These are phyloP conservation scores for Termitomyces sp. DNA, from an alignment of 768 basidiomycete genomes.

Conservation along the genomic window DNA sequence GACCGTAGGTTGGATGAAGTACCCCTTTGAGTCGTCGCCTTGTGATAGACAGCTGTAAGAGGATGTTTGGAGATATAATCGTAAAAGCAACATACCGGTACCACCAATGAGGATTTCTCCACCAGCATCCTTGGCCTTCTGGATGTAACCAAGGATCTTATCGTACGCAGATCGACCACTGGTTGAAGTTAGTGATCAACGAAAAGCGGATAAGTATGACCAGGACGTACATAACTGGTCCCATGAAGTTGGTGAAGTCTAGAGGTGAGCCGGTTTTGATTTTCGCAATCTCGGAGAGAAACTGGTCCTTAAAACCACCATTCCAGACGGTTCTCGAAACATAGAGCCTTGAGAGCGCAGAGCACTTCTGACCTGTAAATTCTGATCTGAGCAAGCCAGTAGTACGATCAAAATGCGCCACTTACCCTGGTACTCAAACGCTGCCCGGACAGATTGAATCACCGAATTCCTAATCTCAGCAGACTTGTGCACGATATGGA, in stretches of 20 bases:
- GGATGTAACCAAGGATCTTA: conserved; percentile 77
- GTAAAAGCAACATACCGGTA: conserved; percentile 40
- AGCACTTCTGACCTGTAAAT: conserved; percentile 86
- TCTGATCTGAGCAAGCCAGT: background rate
- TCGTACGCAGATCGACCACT: conserved; percentile 88
- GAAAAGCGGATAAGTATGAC: background rate
- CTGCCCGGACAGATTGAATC: conserved; percentile 79
- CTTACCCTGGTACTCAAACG: conserved; percentile 93
- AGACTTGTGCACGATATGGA: conserved; percentile 86
- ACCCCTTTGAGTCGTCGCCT: conserved; percentile 91
- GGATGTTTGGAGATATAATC: background rate
- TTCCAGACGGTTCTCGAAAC: conserved; percentile 87
- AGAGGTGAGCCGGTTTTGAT: conserved; percentile 80
- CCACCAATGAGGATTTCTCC: conserved; percentile 90
- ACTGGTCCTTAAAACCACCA: conserved; percentile 77
- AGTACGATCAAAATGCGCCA: background rate
- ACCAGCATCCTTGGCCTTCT: conserved; percentile 85
- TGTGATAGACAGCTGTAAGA: background rate
- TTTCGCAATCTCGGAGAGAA: conserved; percentile 72
- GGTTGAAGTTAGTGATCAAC: background rate
- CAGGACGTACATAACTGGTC: conserved; percentile 83
- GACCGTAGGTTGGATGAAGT: conserved; percentile 91
- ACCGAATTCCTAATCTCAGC: conserved; percentile 92
- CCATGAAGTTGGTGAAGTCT: conserved; percentile 86
- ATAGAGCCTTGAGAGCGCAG: conserved; percentile 88